A percentile compares a stretch with the other conserved stretches of the same genome.
These are phyloP conservation scores for Gonium pectorale DNA, from an alignment of 139 green algal genomes.

Conservation along the genomic window DNA sequence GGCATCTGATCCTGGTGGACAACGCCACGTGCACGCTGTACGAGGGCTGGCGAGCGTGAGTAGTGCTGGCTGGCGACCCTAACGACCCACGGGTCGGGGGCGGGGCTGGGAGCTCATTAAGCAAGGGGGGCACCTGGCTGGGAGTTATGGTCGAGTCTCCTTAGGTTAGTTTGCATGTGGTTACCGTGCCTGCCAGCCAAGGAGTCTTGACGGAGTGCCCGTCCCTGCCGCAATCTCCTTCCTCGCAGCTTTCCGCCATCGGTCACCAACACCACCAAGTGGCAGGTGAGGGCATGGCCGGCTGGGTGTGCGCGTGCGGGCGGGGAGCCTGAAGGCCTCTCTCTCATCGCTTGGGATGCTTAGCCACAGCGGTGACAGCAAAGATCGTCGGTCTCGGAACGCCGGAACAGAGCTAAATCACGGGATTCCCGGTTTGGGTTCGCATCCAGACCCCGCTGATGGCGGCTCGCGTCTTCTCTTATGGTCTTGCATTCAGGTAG, in stretches of 20 bases:
- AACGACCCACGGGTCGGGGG: neutral
- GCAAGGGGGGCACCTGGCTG: too few species aligned
- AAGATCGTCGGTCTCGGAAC: too few species aligned
- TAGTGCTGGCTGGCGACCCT: too few species aligned
- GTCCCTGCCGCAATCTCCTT: neutral
- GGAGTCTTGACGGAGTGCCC: neutral
- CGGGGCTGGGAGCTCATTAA: neutral
- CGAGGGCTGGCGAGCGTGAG: constrained; percentile 22
- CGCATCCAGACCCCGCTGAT: too few species aligned
- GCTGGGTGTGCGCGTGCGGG: neutral
- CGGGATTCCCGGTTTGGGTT: too few species aligned
- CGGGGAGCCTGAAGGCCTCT: neutral
- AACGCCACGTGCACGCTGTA: constrained; percentile 47
- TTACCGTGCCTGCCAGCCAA: neutral
- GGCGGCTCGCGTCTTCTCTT: neutral
- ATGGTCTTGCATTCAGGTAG: neutral
- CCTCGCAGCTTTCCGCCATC: constrained; percentile 34
- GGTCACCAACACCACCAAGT: neutral
- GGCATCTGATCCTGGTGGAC: constrained; percentile 45
- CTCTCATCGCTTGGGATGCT: neutral
- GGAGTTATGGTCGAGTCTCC: too few species aligned
- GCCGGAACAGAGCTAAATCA: too few species aligned
- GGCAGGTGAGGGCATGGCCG: neutral
- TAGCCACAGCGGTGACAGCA: neutral
- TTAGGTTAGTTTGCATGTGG: neutral